phyloP scores from a whole-genome alignment of 2,329 filamentous ascomycete species.

The Phialemoniopsis sp. region DNA sequence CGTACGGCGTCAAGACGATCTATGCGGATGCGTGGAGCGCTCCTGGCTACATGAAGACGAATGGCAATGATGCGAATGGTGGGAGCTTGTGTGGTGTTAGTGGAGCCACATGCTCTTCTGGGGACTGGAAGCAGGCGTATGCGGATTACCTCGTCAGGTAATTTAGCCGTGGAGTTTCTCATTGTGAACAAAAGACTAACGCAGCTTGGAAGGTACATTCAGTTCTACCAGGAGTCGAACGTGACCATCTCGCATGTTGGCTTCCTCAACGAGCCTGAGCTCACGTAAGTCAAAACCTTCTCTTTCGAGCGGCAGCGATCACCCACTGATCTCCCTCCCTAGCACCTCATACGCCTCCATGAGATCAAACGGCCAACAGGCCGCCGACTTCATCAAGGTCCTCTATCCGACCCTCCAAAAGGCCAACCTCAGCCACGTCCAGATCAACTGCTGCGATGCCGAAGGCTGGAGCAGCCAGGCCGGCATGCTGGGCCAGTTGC shows the following conservation, averaged over 20 bases:
- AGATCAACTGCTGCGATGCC: constrained; percentile 38
- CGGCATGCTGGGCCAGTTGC: constrained; percentile 25
- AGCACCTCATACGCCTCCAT: constrained; percentile 14
- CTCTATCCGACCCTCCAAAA: constrained; percentile 35
- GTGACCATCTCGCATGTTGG: constrained; percentile 20
- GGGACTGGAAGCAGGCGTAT: constrained; percentile 35
- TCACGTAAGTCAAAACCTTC: constrained; percentile 6
- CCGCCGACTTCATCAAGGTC: constrained; percentile 31
- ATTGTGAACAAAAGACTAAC: constrained; percentile 7
- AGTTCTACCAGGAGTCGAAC: constrained; percentile 11
- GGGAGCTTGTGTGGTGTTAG: constrained; percentile 29
- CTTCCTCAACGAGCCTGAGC: constrained; percentile 24
- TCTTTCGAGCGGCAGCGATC: too few relatives aligned
- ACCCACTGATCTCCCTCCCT: background rate
- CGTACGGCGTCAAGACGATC: constrained; percentile 24
- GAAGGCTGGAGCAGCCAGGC: constrained; percentile 33
- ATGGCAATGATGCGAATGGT: constrained; percentile 26
- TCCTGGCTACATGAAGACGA: constrained; percentile 36
- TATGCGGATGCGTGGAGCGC: constrained; percentile 35
- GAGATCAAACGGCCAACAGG: constrained; percentile 28
- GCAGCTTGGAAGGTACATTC: constrained; percentile 6
- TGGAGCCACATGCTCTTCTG: constrained; percentile 19
- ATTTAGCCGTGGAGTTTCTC: constrained; percentile 24
- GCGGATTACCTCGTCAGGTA: constrained; percentile 32
- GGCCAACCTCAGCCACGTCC: constrained; percentile 24